Evolutionary conservation across 139 green algal genomes (phyloP), one percentile per base, ranked within the genome.

Genomic region (Penium margaritaceum): DNA sequence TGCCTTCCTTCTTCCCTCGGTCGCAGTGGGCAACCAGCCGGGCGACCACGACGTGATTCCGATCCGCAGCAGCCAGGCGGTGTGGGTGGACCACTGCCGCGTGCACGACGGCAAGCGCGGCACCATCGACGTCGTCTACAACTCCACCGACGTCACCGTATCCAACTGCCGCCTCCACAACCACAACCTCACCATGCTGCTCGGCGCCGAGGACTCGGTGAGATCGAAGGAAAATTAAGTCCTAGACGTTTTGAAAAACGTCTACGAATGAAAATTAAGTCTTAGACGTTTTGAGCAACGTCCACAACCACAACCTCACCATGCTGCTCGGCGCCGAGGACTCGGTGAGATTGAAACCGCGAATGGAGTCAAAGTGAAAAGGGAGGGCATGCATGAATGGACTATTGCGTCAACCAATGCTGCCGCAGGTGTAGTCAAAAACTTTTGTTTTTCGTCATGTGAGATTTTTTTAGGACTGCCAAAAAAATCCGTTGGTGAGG

Each of bases 21-120:
- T 6, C 14, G 51, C 51, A 60, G 51, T 60, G 29, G 62, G 62
- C 21, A 35, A 69, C 62, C n/a, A 33, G 62, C 32, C 37, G 9
- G 62, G 62, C 19, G 62, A 69, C 35, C 35, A 51, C 29, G 62
- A 69, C 2, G 62, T 69, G 37, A 15, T 69, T 21, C 62, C 32
- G 5, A 51, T 69, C 14, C 35, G 62, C 35, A 53, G 33, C 62
- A 34, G 24, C 62, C 27, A 35, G 33, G 24, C 19, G 62, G 62
- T 69, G 36, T 69, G 62, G 62, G 32, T 69, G 21, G 62, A 69
- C 36, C 62, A 69, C 62, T 69, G 62, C 37, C 62, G 35, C 36
- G 37, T 69, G 0, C 51, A 69, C 62, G 51, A 69, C 24, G 62
- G 24, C 5, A 24, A 33, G 21, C 62, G 62, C 21, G 62, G 62